Conservation (phyloP, 345 rosid species). For the Gossypium bickii region DNA sequence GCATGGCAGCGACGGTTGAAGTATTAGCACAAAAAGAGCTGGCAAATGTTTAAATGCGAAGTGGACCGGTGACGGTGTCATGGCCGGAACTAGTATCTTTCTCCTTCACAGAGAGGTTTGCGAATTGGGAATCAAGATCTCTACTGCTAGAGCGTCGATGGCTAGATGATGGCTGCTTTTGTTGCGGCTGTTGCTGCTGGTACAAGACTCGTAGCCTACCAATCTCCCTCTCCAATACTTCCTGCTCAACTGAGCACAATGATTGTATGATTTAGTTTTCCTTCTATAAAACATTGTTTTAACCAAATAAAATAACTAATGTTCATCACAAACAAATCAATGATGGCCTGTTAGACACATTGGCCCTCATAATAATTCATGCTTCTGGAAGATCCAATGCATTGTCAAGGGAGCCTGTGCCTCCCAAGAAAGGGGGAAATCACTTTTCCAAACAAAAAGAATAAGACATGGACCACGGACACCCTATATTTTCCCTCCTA, state of each 20-base stretch:
- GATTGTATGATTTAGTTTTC: conserved; percentile 9
- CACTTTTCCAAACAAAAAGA: neutral
- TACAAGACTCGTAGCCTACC: conserved; percentile 69
- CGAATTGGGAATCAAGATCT: conserved; percentile 89
- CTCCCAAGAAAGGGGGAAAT: neutral
- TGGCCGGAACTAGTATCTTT: conserved; percentile 60
- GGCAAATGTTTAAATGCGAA: conserved; percentile 45
- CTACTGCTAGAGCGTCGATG: conserved; percentile 66
- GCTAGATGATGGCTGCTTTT: conserved; percentile 54
- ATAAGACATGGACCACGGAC: neutral
- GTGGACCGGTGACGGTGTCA: conserved; percentile 60
- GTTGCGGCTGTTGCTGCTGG: conserved; percentile 62
- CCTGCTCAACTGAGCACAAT: conserved; percentile 81
- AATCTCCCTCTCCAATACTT: conserved; percentile 89
- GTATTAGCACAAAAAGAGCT: conserved; percentile 21
- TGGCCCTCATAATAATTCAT: conserved; percentile 3
- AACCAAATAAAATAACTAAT: neutral
- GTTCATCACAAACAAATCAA: neutral
- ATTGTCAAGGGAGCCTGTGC: neutral
- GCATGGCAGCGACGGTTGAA: conserved; percentile 12
- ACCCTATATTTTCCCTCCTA: neutral
- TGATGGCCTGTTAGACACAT: conserved; percentile 5
- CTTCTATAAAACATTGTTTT: neutral
- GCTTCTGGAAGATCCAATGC: neutral
- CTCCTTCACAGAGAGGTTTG: conserved; percentile 67